Base-by-base conservation (phyloP, 805 yeast genomes). In the Nakazawaea ambrosiae region DNA sequence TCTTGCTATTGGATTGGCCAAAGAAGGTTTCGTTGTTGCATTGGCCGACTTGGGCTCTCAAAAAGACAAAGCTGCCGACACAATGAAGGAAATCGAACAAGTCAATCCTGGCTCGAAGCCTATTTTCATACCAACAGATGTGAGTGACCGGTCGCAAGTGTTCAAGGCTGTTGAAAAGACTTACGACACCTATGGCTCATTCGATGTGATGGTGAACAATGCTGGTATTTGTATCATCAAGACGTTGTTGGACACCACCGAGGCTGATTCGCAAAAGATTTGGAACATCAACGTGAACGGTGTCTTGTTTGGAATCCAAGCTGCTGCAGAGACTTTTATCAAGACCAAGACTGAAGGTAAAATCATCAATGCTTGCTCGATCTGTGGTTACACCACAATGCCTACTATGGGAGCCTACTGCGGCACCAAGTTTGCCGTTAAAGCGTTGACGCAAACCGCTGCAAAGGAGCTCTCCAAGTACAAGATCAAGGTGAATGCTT, bases 11-110 rank as follows among this genome's bases (percentile, higher is more conserved):
- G 73, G 69, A 43, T 59, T 76, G 30, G 60, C 66, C 17, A 42
- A 51, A 16, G 57, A 61, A 12, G 73, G 72, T 0, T 70, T 61
- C 46, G 60, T 62, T 41, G 87, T 83, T 16, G 27, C 32, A 6
- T 11, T 37, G 4, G 40, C 40, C 17, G 40, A 54, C 40, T 32
- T 55, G 24, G 43, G 53, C 10, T 11, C 17, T 6, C 58, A 57
- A 42, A 43, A 40, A 26, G 39, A 36, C 0, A 39, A 37, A 12
- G 61, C 60, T 2, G 22, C 38, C 23, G 47, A 43, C 16, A 46
- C 54, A 2, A 48, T 51, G 5, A 31, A 49, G 17, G 52, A 47
- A 23, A 45, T 56, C 17, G 32, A 43, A 28, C 39, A 42, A 24
- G 27, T 46, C 3, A 17, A 16, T 16, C 33, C 38, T 15, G 53